phyloP scores from a whole-genome alignment of 1,284 basidiomycete species.

The Trichosporon sp. region DNA sequence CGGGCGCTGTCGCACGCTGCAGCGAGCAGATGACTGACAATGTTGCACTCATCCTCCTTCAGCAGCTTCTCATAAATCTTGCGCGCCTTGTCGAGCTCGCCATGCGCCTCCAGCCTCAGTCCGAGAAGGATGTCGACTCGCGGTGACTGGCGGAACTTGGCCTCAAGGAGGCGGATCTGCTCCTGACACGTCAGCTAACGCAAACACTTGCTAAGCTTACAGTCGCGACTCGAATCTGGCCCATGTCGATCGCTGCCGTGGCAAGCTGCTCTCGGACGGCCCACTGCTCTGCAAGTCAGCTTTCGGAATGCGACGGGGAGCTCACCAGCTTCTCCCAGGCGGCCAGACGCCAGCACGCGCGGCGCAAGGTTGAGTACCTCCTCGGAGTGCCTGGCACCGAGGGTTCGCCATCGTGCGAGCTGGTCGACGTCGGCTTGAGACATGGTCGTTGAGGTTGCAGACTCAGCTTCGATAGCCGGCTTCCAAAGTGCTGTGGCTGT shows the following conservation, averaged over 20 bases:
- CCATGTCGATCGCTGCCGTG: slow-evolving; percentile 79
- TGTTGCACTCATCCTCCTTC: slow-evolving; percentile 65
- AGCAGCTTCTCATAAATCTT: slow-evolving; percentile 62
- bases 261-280: slow-evolving; percentile 81
- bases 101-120: slow-evolving; percentile 74
- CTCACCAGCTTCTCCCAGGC: slow-evolving; percentile 39
- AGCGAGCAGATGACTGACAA: slow-evolving; percentile 57
- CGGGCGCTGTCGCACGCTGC: too few relatives aligned
- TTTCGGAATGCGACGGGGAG: not conserved
- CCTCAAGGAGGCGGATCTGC: slow-evolving; percentile 63
- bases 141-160: slow-evolving; percentile 74
- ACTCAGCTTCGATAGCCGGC: not conserved
- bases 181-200: slow-evolving; percentile 48
- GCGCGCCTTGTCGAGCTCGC: slow-evolving; percentile 46
- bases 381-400: slow-evolving; percentile 64
- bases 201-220: slow-evolving; percentile 54
- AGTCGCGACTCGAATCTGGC: slow-evolving; percentile 71
- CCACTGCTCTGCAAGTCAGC: slow-evolving; percentile 59
- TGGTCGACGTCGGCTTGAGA: slow-evolving; percentile 57
- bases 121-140: slow-evolving; percentile 80
- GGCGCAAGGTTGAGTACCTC: slow-evolving; percentile 64
- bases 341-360: slow-evolving; percentile 53
- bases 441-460: slow-evolving; percentile 8
- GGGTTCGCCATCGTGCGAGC: slow-evolving; percentile 65
- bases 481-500: not conserved